A percentile compares a stretch with the other conserved stretches of the same genome.
Evolutionary conservation across 2,329 filamentous ascomycete genomes (phyloP).

Genomic region (Sporothrix globosa): DNA sequence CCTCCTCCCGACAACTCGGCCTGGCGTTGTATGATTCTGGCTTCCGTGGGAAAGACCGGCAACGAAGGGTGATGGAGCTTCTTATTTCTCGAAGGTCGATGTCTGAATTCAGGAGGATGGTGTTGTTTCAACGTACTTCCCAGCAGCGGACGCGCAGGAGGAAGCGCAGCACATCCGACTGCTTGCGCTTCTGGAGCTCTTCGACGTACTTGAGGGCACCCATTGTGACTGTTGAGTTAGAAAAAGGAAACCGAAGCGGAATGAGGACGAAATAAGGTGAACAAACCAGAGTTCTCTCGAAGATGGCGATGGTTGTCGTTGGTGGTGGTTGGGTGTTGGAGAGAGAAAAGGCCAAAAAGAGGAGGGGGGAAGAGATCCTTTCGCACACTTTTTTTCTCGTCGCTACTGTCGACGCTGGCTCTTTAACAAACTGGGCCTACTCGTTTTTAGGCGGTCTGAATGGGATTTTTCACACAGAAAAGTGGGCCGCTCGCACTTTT

Average conservation of each 20-base stretch:
- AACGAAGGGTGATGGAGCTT: slow-evolving; percentile 14
- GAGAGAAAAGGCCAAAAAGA: slow-evolving; percentile 5
- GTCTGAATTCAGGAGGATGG: slow-evolving; percentile 8
- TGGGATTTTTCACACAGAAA: slow-evolving; percentile 25
- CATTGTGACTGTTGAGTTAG: slow-evolving; percentile 68
- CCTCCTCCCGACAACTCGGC: slow-evolving; percentile 30
- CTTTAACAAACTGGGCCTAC: slow-evolving; percentile 1
- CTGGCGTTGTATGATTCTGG: slow-evolving; percentile 14
- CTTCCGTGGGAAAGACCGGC: slow-evolving; percentile 6
- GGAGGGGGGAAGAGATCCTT: slow-evolving; percentile 27
- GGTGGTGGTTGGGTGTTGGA: slow-evolving; percentile 27
- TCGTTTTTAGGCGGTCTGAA: slow-evolving; percentile 20
- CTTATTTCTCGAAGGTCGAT: slow-evolving; percentile 25
- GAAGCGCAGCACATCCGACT: slow-evolving; percentile 99
- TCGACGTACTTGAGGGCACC: slow-evolving; percentile 99
- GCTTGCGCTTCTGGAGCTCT: slow-evolving; percentile 99
- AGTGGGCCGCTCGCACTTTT: slow-evolving; percentile 28
- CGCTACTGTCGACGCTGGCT: slow-evolving; percentile 8
- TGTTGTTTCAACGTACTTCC: slow-evolving; percentile 75
- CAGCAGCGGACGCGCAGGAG: slow-evolving; percentile 99
- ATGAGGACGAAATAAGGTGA: not conserved
- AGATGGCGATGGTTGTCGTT: slow-evolving; percentile 31
- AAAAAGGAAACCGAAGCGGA: not conserved
- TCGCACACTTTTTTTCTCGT: slow-evolving; percentile 23
- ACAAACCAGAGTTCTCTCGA: slow-evolving; percentile 29